Evolutionary conservation across 139 green algal genomes (phyloP).

Genomic region (Zygnema circumcarinatum): DNA sequence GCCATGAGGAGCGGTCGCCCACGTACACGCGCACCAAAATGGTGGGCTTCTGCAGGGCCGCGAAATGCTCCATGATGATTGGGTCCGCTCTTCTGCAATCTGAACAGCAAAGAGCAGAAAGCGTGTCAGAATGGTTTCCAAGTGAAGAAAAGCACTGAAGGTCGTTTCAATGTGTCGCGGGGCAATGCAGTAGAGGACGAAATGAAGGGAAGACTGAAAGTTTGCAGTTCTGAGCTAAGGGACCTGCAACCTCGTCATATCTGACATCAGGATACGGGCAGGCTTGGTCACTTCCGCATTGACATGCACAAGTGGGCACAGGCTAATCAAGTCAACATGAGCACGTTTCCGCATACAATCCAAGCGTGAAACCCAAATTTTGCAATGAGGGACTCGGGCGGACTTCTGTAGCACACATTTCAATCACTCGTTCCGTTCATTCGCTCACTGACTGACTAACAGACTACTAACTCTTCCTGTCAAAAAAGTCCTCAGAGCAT

Average conservation of each 20-base stretch:
- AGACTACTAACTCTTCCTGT: too few species aligned
- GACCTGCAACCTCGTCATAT: too few species aligned
- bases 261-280: neutral
- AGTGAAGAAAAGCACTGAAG: neutral
- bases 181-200: neutral
- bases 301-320: too few species aligned
- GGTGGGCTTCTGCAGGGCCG: neutral
- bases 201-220: neutral
- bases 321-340: too few species aligned
- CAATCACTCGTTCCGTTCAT: too few species aligned
- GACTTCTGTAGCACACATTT: too few species aligned
- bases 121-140: neutral
- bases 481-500: too few species aligned
- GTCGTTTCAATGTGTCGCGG: neutral
- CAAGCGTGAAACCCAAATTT: too few species aligned
- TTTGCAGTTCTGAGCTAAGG: neutral
- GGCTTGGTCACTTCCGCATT: neutral
- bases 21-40: conserved; percentile 38
- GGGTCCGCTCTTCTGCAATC: conserved; percentile 24
- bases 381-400: too few species aligned
- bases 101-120: conserved; percentile 6
- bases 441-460: too few species aligned
- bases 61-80: conserved; percentile 8
- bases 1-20: conserved; percentile 24
- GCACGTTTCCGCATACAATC: too few species aligned